Conservation (phyloP, 2,329 filamentous ascomycete species). For the Fusarium mundagurra region DNA sequence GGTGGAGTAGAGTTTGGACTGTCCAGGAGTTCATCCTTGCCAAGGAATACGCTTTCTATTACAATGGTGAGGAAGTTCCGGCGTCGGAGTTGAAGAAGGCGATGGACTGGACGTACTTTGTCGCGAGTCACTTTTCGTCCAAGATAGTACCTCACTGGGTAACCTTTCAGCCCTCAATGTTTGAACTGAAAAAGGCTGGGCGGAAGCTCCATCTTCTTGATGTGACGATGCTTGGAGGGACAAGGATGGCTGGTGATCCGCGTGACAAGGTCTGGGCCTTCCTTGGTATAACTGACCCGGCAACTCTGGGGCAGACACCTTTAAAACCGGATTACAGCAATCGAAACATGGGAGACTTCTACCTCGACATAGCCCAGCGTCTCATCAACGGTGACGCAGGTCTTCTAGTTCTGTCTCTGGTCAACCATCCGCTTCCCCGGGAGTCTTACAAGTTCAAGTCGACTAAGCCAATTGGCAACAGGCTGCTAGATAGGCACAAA, state of each 20-base stretch:
- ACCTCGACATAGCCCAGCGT: slow-evolving; percentile 6
- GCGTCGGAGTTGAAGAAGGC: slow-evolving; percentile 1
- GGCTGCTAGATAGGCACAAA: background rate
- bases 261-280: slow-evolving; percentile 22
- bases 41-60: slow-evolving; percentile 6
- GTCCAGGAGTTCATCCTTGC: slow-evolving; percentile 21
- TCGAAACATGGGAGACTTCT: slow-evolving; percentile 15
- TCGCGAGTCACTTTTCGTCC: background rate
- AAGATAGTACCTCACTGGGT: slow-evolving; percentile 6
- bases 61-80: background rate
- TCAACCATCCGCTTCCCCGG: slow-evolving; percentile 2
- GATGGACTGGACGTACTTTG: slow-evolving; percentile 21
- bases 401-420: background rate
- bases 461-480: slow-evolving; percentile 2
- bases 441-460: slow-evolving; percentile 13
- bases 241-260: slow-evolving; percentile 11
- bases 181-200: background rate
- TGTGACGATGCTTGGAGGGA: slow-evolving; percentile 9
- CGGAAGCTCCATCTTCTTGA: background rate
- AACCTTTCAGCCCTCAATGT: slow-evolving; percentile 8
- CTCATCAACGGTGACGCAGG: background rate
- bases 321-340: slow-evolving; percentile 4
- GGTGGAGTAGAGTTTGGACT: slow-evolving; percentile 26
- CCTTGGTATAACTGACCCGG: background rate
- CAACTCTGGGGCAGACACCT: background rate